Percentiles rank a stretch among this genome's conserved stretches.
Conservation (phyloP, 192 early-diverging fungal species). For the Diversispora eburnea region DNA sequence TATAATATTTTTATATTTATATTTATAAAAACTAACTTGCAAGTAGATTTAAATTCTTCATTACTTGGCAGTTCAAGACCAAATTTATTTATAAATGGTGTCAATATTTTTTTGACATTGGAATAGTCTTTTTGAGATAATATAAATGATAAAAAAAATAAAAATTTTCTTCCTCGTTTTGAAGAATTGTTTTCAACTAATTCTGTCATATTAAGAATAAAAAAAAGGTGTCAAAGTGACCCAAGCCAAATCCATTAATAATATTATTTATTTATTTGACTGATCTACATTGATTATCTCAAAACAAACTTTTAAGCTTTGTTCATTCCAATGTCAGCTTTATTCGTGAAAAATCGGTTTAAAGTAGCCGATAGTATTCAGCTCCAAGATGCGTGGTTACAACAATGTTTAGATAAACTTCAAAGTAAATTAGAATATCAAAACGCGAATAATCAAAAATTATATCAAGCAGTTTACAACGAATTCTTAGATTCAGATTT, state of each 20-base stretch:
- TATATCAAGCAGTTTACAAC: slow-evolving; percentile 1
- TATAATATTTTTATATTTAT: slow-evolving; percentile 1
- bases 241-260: no score
- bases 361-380: neutral
- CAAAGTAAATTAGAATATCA: neutral
- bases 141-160: neutral
- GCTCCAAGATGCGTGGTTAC: neutral
- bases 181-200: neutral
- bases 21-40: neutral
- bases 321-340: neutral
- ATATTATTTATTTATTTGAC: no score
- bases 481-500: neutral
- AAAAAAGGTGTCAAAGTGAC: no score
- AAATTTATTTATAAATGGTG: neutral
- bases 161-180: neutral
- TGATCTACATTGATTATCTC: no score
- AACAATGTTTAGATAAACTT: neutral
- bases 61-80: neutral
- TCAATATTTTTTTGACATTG: neutral
- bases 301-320: no score
- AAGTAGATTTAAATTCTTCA: neutral
- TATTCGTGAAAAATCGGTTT: neutral
- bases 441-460: neutral
- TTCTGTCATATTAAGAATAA: no score
- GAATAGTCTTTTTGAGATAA: slow-evolving; percentile 13